Evolutionary conservation across 2,329 filamentous ascomycete genomes (phyloP).

Genomic region (Colletotrichum sp.): DNA sequence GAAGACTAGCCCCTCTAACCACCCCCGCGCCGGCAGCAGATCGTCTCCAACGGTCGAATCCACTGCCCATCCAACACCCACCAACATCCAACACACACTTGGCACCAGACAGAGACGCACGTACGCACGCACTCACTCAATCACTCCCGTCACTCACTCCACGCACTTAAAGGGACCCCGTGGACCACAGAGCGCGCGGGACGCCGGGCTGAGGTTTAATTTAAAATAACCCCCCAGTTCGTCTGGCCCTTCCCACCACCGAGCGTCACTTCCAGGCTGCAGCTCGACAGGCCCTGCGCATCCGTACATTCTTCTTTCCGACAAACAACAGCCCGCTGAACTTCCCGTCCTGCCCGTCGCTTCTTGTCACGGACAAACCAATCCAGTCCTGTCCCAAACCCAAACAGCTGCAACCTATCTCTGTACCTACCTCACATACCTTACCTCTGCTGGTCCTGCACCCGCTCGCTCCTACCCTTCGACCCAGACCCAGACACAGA

Average conservation of each 20-base stretch:
- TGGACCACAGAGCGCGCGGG: constrained; percentile 1
- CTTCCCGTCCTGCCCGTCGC: background rate
- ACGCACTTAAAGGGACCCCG: constrained; percentile 1
- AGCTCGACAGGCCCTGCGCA: constrained; percentile 10
- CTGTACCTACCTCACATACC: background rate
- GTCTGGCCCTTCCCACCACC: constrained; percentile 16
- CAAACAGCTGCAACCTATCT: background rate
- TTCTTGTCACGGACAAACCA: background rate
- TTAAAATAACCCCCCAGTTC: constrained; percentile 19
- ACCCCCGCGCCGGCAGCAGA: constrained; percentile 1
- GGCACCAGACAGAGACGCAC: background rate
- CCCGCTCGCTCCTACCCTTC: background rate
- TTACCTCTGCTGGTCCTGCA: background rate
- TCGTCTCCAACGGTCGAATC: background rate
- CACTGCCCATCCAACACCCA: background rate
- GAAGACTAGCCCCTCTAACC: background rate
- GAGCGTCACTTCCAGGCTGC: constrained; percentile 20
- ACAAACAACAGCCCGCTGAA: background rate
- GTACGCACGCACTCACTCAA: background rate
- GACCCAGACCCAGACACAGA: background rate
- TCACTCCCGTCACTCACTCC: background rate
- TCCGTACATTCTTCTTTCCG: background rate
- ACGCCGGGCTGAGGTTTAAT: constrained; percentile 14
- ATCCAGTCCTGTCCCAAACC: background rate
- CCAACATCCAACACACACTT: background rate